Evolutionary conservation across 768 basidiomycete genomes (phyloP).

Genomic region (Coprinopsis marcescibilis): DNA sequence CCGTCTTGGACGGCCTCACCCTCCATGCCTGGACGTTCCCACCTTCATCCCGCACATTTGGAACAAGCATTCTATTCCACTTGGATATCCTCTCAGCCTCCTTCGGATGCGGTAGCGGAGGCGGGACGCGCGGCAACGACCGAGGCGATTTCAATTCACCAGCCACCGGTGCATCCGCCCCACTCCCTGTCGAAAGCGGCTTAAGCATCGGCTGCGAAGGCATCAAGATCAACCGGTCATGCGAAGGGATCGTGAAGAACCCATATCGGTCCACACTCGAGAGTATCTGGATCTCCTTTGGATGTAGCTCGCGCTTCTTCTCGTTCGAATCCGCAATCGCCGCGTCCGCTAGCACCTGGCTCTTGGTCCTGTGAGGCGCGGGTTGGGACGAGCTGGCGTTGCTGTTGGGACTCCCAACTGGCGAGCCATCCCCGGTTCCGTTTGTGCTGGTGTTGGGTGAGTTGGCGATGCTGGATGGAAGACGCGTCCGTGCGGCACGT

Average conservation of each 20-base stretch:
- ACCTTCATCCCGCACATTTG: conserved; percentile 63
- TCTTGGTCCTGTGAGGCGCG: conserved; percentile 22
- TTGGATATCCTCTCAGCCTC: conserved; percentile 79
- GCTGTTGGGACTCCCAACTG: not conserved
- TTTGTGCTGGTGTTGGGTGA: not conserved
- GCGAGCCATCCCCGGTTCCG: not conserved
- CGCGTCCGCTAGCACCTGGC: conserved; percentile 50
- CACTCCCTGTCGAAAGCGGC: conserved; percentile 31
- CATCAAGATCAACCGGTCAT: conserved; percentile 78
- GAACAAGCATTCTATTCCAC: conserved; percentile 88
- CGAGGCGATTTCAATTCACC: conserved; percentile 3
- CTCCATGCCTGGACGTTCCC: conserved; percentile 74
- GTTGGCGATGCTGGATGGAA: not conserved
- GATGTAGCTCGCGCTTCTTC: conserved; percentile 60
- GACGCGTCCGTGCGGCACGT: conserved; percentile 54
- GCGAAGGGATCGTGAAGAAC: conserved; percentile 75
- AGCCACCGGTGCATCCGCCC: not conserved
- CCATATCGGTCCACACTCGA: conserved; percentile 90
- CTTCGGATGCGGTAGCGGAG: conserved; percentile 44
- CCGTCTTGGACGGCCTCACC: conserved; percentile 57
- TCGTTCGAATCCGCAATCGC: conserved; percentile 53
- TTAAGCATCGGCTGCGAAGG: conserved; percentile 36
- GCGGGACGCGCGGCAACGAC: conserved; percentile 51
- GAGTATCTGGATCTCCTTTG: conserved; percentile 70
- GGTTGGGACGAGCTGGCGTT: too few species aligned